Conservation (phyloP, 352 stramenopile genomes). For the Halophytophthora batemanensis region DNA sequence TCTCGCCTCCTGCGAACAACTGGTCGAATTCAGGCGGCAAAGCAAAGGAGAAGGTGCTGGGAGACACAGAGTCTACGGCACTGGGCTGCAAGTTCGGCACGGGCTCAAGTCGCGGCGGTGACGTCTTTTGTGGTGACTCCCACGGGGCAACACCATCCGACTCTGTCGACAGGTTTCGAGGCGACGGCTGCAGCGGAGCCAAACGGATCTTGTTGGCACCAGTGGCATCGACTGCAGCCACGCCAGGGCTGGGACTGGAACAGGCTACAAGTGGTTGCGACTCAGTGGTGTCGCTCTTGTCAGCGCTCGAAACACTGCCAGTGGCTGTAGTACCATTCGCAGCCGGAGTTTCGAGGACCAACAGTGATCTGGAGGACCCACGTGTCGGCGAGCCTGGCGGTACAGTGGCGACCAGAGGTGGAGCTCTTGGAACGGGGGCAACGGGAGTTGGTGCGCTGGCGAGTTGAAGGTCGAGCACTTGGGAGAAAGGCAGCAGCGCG, state of each 20-base stretch:
- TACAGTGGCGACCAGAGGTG: neutral
- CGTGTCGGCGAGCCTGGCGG: neutral
- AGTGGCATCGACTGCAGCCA: slow-evolving; percentile 1
- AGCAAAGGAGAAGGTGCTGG: slow-evolving; percentile 1
- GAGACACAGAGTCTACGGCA: slow-evolving; percentile 1
- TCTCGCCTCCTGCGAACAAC: slow-evolving; percentile 27
- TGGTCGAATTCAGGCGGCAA: slow-evolving; percentile 29
- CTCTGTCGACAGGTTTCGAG: slow-evolving; percentile 3
- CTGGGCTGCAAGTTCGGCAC: neutral
- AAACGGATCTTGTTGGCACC: slow-evolving; percentile 26
- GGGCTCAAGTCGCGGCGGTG: slow-evolving; percentile 8
- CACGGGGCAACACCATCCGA: slow-evolving; percentile 4
- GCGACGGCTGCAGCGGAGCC: slow-evolving; percentile 9
- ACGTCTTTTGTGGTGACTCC: slow-evolving; percentile 3
- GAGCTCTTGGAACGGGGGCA: neutral
- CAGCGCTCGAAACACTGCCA: neutral
- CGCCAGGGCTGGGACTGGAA: slow-evolving; percentile 3
- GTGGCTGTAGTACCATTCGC: too few relatives aligned
- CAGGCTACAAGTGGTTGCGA: slow-evolving; percentile 8
- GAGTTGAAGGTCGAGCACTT: slow-evolving; percentile 48
- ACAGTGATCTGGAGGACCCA: neutral
- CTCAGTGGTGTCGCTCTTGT: slow-evolving; percentile 1
- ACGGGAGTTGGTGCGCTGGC: neutral
- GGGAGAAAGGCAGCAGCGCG: slow-evolving; percentile 55
- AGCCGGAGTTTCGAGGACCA: too few relatives aligned